Conservation (phyloP, 169 alveolate genomes). For the Cryptosporidium canis region DNA sequence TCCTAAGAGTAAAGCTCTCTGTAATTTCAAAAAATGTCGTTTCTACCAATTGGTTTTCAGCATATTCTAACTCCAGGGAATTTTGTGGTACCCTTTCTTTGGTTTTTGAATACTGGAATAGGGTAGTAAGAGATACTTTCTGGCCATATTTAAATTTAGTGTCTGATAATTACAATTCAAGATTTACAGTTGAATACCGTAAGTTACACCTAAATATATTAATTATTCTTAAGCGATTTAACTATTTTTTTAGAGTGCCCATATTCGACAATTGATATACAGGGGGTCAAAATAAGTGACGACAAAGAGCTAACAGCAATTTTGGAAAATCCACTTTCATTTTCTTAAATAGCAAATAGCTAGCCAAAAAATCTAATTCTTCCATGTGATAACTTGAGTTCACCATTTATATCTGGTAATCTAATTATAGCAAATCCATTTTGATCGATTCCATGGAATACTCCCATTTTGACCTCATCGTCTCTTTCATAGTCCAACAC, state of each 20-base stretch:
- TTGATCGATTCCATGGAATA: slow-evolving; percentile 41
- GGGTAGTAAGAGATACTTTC: slow-evolving; percentile 17
- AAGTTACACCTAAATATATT: slow-evolving; percentile 2
- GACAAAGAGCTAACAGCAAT: slow-evolving; percentile 52
- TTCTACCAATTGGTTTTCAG: neutral
- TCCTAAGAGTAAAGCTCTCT: neutral
- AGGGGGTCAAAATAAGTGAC: neutral
- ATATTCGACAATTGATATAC: neutral
- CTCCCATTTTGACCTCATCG: slow-evolving; percentile 5
- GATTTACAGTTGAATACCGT: slow-evolving; percentile 34
- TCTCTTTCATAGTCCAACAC: neutral
- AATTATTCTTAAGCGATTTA: neutral
- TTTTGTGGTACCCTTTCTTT: slow-evolving; percentile 1
- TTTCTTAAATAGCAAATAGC: neutral
- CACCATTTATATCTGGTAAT: neutral
- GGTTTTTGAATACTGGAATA: slow-evolving; percentile 36
- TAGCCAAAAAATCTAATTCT: slow-evolving; percentile 28
- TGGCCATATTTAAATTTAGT: slow-evolving; percentile 17
- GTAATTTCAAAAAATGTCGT: neutral
- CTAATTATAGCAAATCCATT: slow-evolving; percentile 55
- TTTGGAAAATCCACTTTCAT: slow-evolving; percentile 27
- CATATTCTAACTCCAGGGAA: slow-evolving; percentile 30
- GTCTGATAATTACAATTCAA: neutral
- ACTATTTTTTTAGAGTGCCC: slow-evolving; percentile 33
- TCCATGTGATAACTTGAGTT: slow-evolving; percentile 39